Conservation (phyloP, 257 asterid species). For the Cordia subcordata region DNA sequence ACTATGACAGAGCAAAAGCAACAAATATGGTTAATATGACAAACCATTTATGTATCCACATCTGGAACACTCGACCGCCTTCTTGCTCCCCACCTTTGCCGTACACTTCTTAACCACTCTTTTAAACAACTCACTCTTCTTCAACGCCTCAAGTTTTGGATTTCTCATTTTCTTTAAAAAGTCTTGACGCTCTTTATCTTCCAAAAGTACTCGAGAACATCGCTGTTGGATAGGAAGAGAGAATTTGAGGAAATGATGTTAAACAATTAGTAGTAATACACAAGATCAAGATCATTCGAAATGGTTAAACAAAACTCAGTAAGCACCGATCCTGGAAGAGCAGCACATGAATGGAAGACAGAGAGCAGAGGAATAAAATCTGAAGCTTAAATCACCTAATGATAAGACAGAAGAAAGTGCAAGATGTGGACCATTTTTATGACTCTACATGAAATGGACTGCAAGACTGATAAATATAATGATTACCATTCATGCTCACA, state of each 20-base stretch:
- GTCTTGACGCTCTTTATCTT: conserved; percentile 43
- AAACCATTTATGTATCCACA: conserved; percentile 78
- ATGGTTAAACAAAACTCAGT: background rate
- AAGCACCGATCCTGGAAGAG: no score
- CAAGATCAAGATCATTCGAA: background rate
- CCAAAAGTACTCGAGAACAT: conserved; percentile 71
- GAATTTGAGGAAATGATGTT: background rate
- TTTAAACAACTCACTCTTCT: conserved; percentile 48
- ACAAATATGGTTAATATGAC: conserved; percentile 18
- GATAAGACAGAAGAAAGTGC: no score
- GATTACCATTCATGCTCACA: no score
- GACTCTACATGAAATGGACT: no score
- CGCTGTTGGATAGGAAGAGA: conserved; percentile 32
- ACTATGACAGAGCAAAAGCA: background rate
- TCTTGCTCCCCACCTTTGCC: conserved; percentile 44
- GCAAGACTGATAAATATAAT: no score
- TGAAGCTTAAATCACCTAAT: no score
- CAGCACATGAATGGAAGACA: no score
- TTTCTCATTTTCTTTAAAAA: conserved; percentile 67
- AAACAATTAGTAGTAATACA: background rate
- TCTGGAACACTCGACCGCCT: conserved; percentile 47
- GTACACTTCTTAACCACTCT: conserved; percentile 58
- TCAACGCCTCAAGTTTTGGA: conserved; percentile 55
- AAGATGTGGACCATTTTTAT: no score
- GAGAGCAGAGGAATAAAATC: no score